Conservation (phyloP, 805 yeast genomes). For the Scheffersomyces amazonensis region DNA sequence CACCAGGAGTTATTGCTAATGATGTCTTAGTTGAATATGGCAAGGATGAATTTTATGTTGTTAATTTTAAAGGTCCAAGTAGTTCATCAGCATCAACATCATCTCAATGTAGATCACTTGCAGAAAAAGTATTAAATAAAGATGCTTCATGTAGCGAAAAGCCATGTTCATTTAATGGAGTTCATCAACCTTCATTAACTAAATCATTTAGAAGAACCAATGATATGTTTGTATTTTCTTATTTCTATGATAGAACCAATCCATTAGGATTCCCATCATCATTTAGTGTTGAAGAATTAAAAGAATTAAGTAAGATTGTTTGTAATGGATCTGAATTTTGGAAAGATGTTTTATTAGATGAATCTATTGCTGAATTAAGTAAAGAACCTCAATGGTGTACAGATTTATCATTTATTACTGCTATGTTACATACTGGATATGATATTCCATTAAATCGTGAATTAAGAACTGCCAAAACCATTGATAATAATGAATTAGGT, state of each 20-base stretch:
- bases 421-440: constrained; percentile 93
- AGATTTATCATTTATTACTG: constrained; percentile 86
- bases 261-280: constrained; percentile 94
- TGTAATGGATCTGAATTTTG: constrained; percentile 82
- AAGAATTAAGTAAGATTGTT: constrained; percentile 76
- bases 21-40: constrained; percentile 59
- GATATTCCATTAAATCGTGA: constrained; percentile 90
- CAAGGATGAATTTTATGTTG: constrained; percentile 42
- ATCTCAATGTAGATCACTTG: constrained; percentile 80
- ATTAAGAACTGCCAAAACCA: constrained; percentile 86
- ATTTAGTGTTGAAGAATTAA: constrained; percentile 81
- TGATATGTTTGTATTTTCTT: constrained; percentile 89
- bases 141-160: constrained; percentile 68
- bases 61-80: constrained; percentile 63
- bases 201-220: constrained; percentile 67
- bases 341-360: constrained; percentile 66
- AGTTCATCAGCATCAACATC: constrained; percentile 43
- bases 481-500: constrained; percentile 87
- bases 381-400: constrained; percentile 93
- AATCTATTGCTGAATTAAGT: constrained; percentile 61
- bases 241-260: constrained; percentile 89
- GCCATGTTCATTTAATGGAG: constrained; percentile 96
- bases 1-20: constrained; percentile 67
- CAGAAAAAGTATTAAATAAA: constrained; percentile 81
- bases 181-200: constrained; percentile 90